A percentile compares a stretch with the other conserved stretches of the same genome.
Evolutionary conservation across 2,329 filamentous ascomycete species (phyloP).

Genomic region (Aspergillus luchuensis): DNA sequence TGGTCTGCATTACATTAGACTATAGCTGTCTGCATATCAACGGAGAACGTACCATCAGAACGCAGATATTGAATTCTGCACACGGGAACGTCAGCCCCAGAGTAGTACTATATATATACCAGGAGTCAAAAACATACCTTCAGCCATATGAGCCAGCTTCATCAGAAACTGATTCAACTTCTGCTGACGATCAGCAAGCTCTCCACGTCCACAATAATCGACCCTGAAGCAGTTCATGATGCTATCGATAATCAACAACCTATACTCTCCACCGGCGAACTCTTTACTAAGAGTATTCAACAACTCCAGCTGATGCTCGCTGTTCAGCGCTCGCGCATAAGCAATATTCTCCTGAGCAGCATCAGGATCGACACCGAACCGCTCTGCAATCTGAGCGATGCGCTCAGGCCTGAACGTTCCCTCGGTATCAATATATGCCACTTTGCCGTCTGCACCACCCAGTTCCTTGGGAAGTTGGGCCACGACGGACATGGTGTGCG

Average conservation of each 20-base stretch:
- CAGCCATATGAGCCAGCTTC: constrained; percentile 65
- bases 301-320: constrained; percentile 66
- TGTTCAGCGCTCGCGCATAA: constrained; percentile 66
- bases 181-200: constrained; percentile 68
- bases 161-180: constrained; percentile 67
- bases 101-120: too few relatives aligned
- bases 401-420: constrained; percentile 69
- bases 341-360: constrained; percentile 67
- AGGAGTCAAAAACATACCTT: constrained; percentile 46
- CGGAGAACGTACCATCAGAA: constrained; percentile 56
- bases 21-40: constrained; percentile 7
- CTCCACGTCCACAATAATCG: constrained; percentile 67
- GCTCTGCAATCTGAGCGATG: constrained; percentile 67
- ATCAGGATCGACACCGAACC: constrained; percentile 63
- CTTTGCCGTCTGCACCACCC: constrained; percentile 68
- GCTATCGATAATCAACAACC: constrained; percentile 68
- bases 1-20: constrained; percentile 52
- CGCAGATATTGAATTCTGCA: constrained; percentile 67
- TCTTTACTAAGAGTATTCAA: constrained; percentile 62
- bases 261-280: constrained; percentile 65
- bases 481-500: constrained; percentile 68
- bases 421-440: constrained; percentile 69
- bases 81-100: constrained; percentile 11
- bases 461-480: constrained; percentile 59
- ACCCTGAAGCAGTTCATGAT: constrained; percentile 71